These are phyloP conservation scores for Phytopythium delawarense DNA, from an alignment of 352 stramenopile genomes.

Conservation along the genomic window DNA sequence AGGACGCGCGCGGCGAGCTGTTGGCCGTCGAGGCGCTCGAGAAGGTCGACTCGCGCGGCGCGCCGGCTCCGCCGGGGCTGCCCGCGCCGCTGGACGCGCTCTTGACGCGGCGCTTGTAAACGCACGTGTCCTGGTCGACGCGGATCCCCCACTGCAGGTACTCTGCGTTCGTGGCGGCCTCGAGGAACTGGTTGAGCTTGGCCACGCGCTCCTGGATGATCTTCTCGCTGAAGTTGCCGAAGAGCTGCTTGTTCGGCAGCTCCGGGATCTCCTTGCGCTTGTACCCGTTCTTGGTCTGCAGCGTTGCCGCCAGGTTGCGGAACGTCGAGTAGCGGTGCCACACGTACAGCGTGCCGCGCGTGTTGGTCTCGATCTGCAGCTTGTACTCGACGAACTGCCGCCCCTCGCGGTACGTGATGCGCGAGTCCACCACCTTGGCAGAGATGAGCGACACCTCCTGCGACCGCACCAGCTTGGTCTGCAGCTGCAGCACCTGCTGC, in stretches of 20 bases:
- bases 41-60: conserved; percentile 36
- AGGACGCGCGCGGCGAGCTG: conserved; percentile 54
- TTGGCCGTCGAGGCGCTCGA: conserved; percentile 29
- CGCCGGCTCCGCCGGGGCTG: conserved; percentile 54
- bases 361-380: conserved; percentile 71
- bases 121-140: conserved; percentile 69
- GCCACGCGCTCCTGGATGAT: conserved; percentile 71
- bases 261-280: conserved; percentile 72
- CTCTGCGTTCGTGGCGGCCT: conserved; percentile 67
- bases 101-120: conserved; percentile 71
- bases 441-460: conserved; percentile 65
- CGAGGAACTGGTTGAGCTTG: conserved; percentile 72
- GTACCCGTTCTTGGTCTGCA: conserved; percentile 76
- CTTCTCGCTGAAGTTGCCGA: conserved; percentile 69
- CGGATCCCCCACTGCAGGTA: conserved; percentile 75
- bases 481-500: conserved; percentile 63
- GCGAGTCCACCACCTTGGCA: conserved; percentile 65
- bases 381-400: conserved; percentile 78
- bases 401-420: conserved; percentile 62
- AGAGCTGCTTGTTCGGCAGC: conserved; percentile 70
- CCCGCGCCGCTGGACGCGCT: conserved; percentile 43
- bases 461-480: conserved; percentile 62
- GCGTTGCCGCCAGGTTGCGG: conserved; percentile 62
- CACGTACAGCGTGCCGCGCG: conserved; percentile 56
- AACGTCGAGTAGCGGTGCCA: conserved; percentile 80